These are phyloP conservation scores for Saururus chinensis DNA, from an alignment of 164 flowering plant genomes.

Conservation along the genomic window DNA sequence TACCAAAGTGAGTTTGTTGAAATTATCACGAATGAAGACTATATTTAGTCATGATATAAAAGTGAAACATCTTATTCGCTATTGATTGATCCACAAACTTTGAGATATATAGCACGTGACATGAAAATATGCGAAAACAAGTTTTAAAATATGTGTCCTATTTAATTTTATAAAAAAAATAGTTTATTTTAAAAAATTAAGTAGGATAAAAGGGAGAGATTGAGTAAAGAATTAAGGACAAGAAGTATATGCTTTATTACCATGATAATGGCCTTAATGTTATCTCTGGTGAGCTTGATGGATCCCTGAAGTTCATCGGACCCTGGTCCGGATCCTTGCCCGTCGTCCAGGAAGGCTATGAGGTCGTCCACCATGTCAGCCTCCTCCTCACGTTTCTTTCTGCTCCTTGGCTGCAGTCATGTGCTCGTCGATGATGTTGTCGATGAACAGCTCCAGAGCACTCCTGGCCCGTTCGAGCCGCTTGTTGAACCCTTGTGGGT, in stretches of 20 bases:
- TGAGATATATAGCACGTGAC: no score
- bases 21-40: background rate
- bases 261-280: constrained; percentile 88
- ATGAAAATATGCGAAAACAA: background rate
- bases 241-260: no score
- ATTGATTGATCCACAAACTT: background rate
- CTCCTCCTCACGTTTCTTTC: constrained; percentile 10
- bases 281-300: constrained; percentile 46
- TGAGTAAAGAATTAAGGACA: no score
- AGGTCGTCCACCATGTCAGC: constrained; percentile 75
- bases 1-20: constrained; percentile 34
- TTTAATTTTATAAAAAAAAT: no score
- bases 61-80: no score
- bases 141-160: no score
- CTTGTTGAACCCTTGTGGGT: constrained; percentile 41
- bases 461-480: constrained; percentile 41
- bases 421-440: constrained; percentile 54
- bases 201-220: no score
- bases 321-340: constrained; percentile 12
- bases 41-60: no score
- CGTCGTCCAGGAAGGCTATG: constrained; percentile 45
- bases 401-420: constrained; percentile 21
- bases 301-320: constrained; percentile 33
- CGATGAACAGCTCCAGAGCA: constrained; percentile 55
- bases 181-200: no score